Evolutionary conservation across 306 rosid species (phyloP).

Genomic region (Clitoria ternatea): DNA sequence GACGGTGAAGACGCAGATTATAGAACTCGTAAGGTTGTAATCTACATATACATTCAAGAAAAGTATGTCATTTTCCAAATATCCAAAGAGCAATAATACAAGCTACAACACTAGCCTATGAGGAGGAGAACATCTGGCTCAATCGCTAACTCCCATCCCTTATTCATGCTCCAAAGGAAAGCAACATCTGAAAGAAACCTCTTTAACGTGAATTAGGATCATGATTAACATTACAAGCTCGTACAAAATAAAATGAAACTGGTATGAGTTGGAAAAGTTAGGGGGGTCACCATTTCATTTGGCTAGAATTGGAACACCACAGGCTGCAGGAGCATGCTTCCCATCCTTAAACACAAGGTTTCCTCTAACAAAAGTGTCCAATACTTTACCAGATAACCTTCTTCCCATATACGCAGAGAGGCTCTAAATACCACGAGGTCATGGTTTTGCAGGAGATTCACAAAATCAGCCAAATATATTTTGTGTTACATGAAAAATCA

Average conservation of each 20-base stretch:
- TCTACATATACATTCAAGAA: not conserved
- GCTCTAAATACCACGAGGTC: slow-evolving; percentile 33
- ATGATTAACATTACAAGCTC: not conserved
- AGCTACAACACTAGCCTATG: not conserved
- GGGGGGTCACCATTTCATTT: slow-evolving; percentile 26
- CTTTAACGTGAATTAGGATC: not conserved
- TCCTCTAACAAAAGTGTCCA: slow-evolving; percentile 86
- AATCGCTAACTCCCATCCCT: slow-evolving; percentile 1
- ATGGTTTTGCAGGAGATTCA: not conserved
- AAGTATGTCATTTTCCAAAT: not conserved
- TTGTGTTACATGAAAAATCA: not conserved
- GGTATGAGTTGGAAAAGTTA: not conserved
- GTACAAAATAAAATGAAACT: not conserved
- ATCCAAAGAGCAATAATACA: not conserved
- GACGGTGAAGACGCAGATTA: not conserved
- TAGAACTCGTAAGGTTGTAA: not conserved
- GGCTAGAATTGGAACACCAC: slow-evolving; percentile 76
- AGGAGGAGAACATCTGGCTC: not conserved
- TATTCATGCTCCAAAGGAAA: slow-evolving; percentile 15
- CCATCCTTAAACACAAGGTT: slow-evolving; percentile 72
- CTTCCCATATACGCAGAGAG: slow-evolving; percentile 89
- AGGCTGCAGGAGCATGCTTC: slow-evolving; percentile 72
- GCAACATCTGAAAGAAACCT: not conserved
- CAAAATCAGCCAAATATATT: not conserved
- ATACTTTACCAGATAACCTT: slow-evolving; percentile 66